Evolutionary conservation across 2,329 filamentous ascomycete genomes (phyloP).

Genomic region (Nemania serpens): DNA sequence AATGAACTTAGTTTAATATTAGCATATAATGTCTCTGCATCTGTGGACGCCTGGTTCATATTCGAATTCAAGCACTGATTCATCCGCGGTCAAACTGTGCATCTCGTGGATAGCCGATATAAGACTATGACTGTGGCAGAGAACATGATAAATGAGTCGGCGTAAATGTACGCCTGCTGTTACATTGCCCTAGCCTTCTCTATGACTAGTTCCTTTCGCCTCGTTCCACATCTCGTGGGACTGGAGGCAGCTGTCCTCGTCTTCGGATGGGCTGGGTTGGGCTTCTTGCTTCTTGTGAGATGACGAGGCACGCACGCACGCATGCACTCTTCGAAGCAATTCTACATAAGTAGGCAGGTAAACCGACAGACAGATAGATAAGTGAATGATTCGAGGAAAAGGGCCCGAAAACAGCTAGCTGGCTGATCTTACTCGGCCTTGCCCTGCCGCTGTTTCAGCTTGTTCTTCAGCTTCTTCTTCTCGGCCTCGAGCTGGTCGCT

Average conservation of each 20-base stretch:
- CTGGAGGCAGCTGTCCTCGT: too few relatives aligned
- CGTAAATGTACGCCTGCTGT: not conserved
- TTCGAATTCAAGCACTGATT: conserved; percentile 6
- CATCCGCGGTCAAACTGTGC: not conserved
- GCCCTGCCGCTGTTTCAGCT: conserved; percentile 51
- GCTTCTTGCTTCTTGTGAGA: too few relatives aligned
- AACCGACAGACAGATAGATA: too few relatives aligned
- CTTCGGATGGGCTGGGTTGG: too few relatives aligned
- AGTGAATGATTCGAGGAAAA: too few relatives aligned
- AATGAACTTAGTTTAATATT: not conserved
- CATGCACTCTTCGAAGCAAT: too few relatives aligned
- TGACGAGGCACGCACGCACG: too few relatives aligned
- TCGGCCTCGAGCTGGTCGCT: conserved; percentile 51
- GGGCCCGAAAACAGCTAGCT: not conserved
- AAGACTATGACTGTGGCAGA: not conserved
- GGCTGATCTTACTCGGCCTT: conserved; percentile 17
- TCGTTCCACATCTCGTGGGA: too few relatives aligned
- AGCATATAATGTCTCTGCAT: not conserved
- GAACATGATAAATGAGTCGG: not conserved
- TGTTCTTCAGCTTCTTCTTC: conserved; percentile 40
- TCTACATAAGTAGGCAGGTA: too few relatives aligned
- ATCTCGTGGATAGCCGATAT: not conserved
- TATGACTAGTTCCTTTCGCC: too few relatives aligned
- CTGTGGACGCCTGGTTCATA: not conserved
- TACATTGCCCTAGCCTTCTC: too few relatives aligned